Evolutionary conservation across 2,329 filamentous ascomycete genomes (phyloP).

Genomic region (Penicillium sp.): DNA sequence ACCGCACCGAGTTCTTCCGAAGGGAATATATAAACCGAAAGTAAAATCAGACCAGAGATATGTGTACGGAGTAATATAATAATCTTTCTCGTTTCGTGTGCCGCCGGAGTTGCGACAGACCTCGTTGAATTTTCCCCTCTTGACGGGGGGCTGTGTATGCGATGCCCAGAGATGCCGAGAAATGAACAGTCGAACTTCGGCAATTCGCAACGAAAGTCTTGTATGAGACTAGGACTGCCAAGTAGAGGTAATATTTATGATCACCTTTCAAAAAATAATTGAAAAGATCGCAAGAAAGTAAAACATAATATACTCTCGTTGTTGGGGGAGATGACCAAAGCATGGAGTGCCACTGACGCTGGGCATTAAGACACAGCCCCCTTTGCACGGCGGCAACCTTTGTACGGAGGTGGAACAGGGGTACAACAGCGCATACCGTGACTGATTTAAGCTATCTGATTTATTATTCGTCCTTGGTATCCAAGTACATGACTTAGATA

Average conservation of each 20-base stretch:
- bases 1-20: neutral
- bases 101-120: neutral
- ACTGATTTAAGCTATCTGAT: too few species aligned
- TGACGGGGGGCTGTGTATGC: constrained; percentile 19
- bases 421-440: too few species aligned
- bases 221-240: neutral
- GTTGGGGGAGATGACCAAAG: neutral
- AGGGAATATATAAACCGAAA: neutral
- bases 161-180: constrained; percentile 18
- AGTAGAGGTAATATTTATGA: neutral
- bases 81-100: neutral
- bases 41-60: neutral
- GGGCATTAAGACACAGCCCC: constrained; percentile 3
- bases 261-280: neutral
- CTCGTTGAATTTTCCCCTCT: constrained; percentile 9
- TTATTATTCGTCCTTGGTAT: too few species aligned
- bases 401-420: neutral
- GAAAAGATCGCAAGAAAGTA: neutral
- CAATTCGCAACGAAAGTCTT: neutral
- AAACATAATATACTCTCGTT: neutral
- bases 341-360: neutral
- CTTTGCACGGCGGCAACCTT: neutral
- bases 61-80: neutral
- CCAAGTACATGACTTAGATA: too few species aligned
- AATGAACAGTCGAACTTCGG: neutral